Evolutionary conservation across 2,329 filamentous ascomycete genomes (phyloP).

Genomic region (Pseudogymnoascus sp.): DNA sequence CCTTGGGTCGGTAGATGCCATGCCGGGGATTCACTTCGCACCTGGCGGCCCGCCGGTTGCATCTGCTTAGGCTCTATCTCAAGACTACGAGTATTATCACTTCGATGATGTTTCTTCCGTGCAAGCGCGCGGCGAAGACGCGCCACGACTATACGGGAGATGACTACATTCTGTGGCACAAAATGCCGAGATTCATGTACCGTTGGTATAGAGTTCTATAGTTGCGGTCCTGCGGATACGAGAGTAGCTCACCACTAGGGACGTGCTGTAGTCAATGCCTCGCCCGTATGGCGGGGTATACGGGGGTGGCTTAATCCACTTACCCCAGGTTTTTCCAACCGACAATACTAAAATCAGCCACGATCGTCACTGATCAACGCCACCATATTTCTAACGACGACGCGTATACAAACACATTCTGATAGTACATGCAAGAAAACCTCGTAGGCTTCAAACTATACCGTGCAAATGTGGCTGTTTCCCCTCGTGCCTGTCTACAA

Average conservation of each 20-base stretch:
- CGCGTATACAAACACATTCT: neutral
- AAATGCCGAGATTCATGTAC: neutral
- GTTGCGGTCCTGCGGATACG: neutral
- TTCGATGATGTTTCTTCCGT: too few species aligned
- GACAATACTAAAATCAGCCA: neutral
- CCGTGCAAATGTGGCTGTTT: neutral
- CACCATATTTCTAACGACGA: neutral
- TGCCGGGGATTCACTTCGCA: neutral
- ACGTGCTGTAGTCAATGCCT: neutral
- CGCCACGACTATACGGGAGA: neutral
- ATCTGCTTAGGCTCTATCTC: neutral
- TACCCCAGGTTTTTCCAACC: slow-evolving; percentile 1
- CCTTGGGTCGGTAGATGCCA: neutral
- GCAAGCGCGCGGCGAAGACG: too few species aligned
- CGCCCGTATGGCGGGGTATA: neutral
- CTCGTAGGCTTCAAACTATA: neutral
- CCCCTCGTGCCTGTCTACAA: neutral
- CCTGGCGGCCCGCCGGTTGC: neutral
- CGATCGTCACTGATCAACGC: neutral
- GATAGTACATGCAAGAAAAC: neutral
- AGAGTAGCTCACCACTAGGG: neutral
- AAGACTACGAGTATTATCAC: too few species aligned
- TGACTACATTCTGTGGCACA: neutral
- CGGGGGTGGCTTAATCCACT: neutral
- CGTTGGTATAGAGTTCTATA: neutral